Conservation (phyloP, 1,139 yeast species). For the Saccharomyces hybrid region DNA sequence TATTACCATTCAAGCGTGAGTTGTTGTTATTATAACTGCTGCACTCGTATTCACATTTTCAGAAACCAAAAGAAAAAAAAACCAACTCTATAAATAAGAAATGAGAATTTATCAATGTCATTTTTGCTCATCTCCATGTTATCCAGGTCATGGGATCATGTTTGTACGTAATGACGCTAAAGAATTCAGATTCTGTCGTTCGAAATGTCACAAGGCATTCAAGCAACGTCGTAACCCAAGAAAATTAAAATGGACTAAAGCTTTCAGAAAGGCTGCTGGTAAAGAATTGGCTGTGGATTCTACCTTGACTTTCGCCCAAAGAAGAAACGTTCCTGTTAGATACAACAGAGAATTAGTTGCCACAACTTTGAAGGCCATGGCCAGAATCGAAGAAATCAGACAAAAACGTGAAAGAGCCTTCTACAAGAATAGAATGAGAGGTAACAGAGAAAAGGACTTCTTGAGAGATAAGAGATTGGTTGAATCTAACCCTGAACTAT, state of each 20-base stretch:
- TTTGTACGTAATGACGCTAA: slow-evolving; percentile 97
- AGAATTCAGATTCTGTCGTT: slow-evolving; percentile 94
- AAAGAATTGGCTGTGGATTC: slow-evolving; percentile 97
- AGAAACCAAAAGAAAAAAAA: neutral
- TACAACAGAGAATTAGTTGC: slow-evolving; percentile 94
- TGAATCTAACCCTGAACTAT: slow-evolving; percentile 77
- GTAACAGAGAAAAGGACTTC: slow-evolving; percentile 81
- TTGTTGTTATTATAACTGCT: neutral
- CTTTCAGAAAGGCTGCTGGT: slow-evolving; percentile 98
- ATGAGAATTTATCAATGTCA: slow-evolving; percentile 96
- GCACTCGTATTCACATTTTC: neutral
- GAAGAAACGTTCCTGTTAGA: slow-evolving; percentile 96
- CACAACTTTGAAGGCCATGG: slow-evolving; percentile 90
- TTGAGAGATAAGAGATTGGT: slow-evolving; percentile 84
- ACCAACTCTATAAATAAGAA: neutral
- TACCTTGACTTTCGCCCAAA: slow-evolving; percentile 89
- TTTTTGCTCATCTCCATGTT: slow-evolving; percentile 94
- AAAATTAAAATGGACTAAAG: slow-evolving; percentile 96
- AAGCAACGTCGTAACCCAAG: slow-evolving; percentile 98
- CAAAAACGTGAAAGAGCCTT: slow-evolving; percentile 94
- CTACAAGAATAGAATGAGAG: slow-evolving; percentile 99
- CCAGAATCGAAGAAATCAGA: slow-evolving; percentile 92
- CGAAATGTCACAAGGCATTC: slow-evolving; percentile 95
- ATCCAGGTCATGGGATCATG: slow-evolving; percentile 96
- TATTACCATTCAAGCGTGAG: neutral